Evolutionary conservation across 495 filamentous ascomycete genomes (phyloP).

Genomic region (Penicillium coprophilum): DNA sequence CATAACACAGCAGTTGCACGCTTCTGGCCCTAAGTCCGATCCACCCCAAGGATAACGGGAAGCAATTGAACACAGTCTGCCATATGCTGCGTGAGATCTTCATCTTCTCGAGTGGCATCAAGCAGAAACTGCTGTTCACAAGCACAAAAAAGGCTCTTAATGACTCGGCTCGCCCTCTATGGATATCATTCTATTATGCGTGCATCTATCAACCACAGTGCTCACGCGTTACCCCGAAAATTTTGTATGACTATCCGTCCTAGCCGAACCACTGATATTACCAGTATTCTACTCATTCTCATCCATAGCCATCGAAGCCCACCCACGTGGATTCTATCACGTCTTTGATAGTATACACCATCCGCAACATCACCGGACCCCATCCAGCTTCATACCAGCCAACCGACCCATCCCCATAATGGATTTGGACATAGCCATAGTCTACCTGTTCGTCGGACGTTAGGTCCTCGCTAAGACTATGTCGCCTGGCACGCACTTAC

Average conservation of each 20-base stretch:
- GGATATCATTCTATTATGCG: neutral
- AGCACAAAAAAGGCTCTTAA: neutral
- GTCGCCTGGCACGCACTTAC: no score
- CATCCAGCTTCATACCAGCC: no score
- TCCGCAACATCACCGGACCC: no score
- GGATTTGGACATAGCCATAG: no score
- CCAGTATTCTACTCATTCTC: neutral
- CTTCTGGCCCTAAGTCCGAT: neutral
- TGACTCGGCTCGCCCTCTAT: neutral
- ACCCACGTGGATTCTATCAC: neutral
- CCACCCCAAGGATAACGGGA: neutral
- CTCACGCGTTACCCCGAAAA: neutral
- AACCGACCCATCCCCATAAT: no score
- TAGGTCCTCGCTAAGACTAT: no score
- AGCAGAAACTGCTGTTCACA: neutral
- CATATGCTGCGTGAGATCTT: neutral
- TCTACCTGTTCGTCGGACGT: no score
- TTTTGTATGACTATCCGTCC: neutral
- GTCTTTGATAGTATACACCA: neutral
- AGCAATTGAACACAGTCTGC: neutral
- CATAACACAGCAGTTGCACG: neutral
- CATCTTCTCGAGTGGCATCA: neutral
- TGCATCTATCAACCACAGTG: neutral
- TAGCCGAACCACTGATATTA: neutral
- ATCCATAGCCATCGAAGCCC: neutral